Evolutionary conservation across 2,329 filamentous ascomycete species (phyloP), one percentile per base, ranked within the genome.

Genomic region (Trichoderma endophyticum): DNA sequence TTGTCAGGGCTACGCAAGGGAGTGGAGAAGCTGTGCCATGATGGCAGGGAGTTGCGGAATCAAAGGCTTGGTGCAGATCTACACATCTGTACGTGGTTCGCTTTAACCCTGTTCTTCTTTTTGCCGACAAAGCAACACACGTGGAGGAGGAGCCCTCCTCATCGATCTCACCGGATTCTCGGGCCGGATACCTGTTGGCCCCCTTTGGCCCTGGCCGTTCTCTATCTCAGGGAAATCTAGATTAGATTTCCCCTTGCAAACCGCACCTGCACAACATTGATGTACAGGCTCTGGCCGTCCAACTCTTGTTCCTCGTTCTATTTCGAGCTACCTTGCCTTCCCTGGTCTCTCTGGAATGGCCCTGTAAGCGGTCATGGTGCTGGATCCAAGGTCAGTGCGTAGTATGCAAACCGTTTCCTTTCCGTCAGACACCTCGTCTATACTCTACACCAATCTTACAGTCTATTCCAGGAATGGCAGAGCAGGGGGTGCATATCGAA

Each of bases 1-100:
- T 69, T 48, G 15, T 69, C 54, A 69, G 59, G 66, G 54, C 26
- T 69, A 61, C 56, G 56, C 36, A 61, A 61, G 36, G 15, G 9
- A 34, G 56, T 60, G 56, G 66, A 51, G 66, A 65, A 56, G 43
- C 48, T 36, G 60, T 64, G n/a, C 34, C 48, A 57, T 59, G 60
- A 57, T 70, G 59, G 48, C 61, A 48, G 26, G 66, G 48, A 60
- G 28, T 54, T 32, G 64, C 64, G 64, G 64, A 68, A 60, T 32
- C n/a, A 26, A 48, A 70, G 71, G 71, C 34, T 73, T 39, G 36
- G 39, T 71, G 68, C 71, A 73, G 56, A 66, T 71, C 30, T 59
- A 73, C 43, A 66, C 62, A 48, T 61, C 62, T 34, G 54, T 63
- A 61, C 54, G 70, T 73, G 71, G 71, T 69, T 59, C 59, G 34